These are phyloP conservation scores for Cardiospermum halicacabum DNA, from an alignment of 345 rosid genomes.

Conservation along the genomic window DNA sequence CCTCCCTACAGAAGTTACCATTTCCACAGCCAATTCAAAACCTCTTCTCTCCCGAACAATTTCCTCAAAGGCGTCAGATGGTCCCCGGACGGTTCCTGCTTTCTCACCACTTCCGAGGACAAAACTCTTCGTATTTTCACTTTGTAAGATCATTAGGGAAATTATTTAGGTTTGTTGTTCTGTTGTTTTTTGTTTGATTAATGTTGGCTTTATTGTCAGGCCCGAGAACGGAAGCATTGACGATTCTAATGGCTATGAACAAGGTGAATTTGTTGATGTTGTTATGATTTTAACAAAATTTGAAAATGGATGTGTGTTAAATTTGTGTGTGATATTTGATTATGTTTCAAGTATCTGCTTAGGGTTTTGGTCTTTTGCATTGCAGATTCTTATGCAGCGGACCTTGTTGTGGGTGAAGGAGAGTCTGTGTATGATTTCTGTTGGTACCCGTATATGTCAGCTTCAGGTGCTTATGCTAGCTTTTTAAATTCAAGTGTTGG, in stretches of 20 bases:
- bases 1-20: constrained; percentile 61
- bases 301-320: background rate
- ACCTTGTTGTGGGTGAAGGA: constrained; percentile 68
- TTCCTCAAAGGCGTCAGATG: constrained; percentile 89
- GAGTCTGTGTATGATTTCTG: constrained; percentile 90
- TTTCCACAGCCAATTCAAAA: constrained; percentile 66
- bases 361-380: constrained; percentile 8
- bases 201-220: constrained; percentile 26
- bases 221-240: constrained; percentile 36
- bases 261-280: constrained; percentile 26
- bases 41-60: constrained; percentile 61
- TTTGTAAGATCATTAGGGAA: constrained; percentile 35
- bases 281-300: background rate
- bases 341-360: background rate
- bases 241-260: constrained; percentile 25
- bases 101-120: constrained; percentile 76
- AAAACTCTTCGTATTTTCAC: constrained; percentile 67
- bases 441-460: constrained; percentile 94
- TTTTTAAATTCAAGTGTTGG: background rate
- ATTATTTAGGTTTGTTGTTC: background rate
- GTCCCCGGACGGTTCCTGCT: constrained; percentile 96
- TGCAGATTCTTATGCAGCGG: constrained; percentile 74
- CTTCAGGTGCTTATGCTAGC: constrained; percentile 50
- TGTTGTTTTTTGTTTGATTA: background rate
- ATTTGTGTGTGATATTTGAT: background rate